Base-by-base conservation (phyloP, 495 filamentous ascomycete species). In the Penicillium dipodomyicola region DNA sequence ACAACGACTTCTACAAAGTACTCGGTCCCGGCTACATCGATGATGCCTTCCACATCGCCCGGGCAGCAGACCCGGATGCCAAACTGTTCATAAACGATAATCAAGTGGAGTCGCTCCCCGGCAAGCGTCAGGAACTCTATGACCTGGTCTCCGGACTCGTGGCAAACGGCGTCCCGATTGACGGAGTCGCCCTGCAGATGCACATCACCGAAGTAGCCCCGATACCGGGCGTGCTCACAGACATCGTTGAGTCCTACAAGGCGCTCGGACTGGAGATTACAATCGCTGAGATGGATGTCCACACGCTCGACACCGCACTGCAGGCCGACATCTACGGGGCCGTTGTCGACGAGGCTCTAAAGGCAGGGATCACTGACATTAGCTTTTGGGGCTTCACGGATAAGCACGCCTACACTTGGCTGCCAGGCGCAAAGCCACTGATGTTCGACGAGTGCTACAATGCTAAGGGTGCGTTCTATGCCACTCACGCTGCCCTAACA, bases 331-430 rank as follows among this genome's bases (percentile, higher is more conserved):
- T 44, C 4, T 44, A 44, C 42, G 42, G 42, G 1, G 42, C 42
- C 11, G 42, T 44, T 2, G 10, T 59, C 20, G 29, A 8, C 22
- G 56, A 59, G 56, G 56, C 56, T 30, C 56, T 59, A 14, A 12
- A 59, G 0, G 49, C 56, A 25, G 56, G 56, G 42, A 53, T 59
- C 42, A 59, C 56, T 20, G 56, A 59, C 25, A 59, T 59, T 27
- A 53, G 49, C 39, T 59, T 59, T 33, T 59, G 56, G 56, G 56
- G 56, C 29, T 59, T 59, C 11, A 53, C 56, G n/a, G 56, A 59
- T 52, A 59, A 59, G 49, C 56, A 59, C 9, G 56, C 56, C 5
- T 59, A 59, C 32, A 59, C 56, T 22, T 59, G 56, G 56, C 19
- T 59, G 15, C 9, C 3, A 19, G 56, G 56, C 32, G 56, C 56